Base-by-base conservation (phyloP, 2,329 filamentous ascomycete genomes). In the Macrophomina tecta region DNA sequence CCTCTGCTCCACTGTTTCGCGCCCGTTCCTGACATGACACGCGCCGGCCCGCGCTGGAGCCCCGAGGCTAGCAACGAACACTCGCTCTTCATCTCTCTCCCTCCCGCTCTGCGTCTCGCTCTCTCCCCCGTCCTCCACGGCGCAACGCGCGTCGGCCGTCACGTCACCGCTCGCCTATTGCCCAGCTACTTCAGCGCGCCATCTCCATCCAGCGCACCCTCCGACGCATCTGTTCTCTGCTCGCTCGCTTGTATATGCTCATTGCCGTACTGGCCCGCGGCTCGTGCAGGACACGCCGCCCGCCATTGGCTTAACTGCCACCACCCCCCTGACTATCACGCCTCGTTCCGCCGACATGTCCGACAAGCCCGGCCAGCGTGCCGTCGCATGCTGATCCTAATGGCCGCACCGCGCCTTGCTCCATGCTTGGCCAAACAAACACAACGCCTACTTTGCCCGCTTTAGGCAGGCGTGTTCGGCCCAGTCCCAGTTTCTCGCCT, bases 381-480 rank as follows among this genome's bases (percentile, higher is more conserved):
- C 30, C 52, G 34, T 38, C 52, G n/a, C 58, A 49, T 51, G 30
- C n/a, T 48, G 56, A 48, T 48, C 56, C 23, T 28, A 61, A 48
- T 61, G 56, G 56, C 56, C 40, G 40, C 42, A 18, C 30, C 16
- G 18, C 42, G 55, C 11, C 42, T 11, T 18, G 34, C n/a, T 16
- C 28, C 23, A 18, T 16, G 42, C 56, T 61, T 61, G 56, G 56
- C 56, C 12, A 36, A 11, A 12, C 28, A 23, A 18, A 23, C 34
- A 45, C 58, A 6, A 23, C 28, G 28, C 7, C 30, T 9, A 23
- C 45, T 62, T 62, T n/a, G 45, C 30, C 58, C 8, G 34, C 32
- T 36, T 36, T 62, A 62, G 58, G 58, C 58, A 62, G 58, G 58
- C 56, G 45, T 30, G 16, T 18, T 58, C 55, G 55, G 55, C 8